Percentiles rank a stretch among this genome's conserved stretches.
These are phyloP conservation scores for Vachellia collinsii DNA, from an alignment of 306 rosid genomes.

Conservation along the genomic window DNA sequence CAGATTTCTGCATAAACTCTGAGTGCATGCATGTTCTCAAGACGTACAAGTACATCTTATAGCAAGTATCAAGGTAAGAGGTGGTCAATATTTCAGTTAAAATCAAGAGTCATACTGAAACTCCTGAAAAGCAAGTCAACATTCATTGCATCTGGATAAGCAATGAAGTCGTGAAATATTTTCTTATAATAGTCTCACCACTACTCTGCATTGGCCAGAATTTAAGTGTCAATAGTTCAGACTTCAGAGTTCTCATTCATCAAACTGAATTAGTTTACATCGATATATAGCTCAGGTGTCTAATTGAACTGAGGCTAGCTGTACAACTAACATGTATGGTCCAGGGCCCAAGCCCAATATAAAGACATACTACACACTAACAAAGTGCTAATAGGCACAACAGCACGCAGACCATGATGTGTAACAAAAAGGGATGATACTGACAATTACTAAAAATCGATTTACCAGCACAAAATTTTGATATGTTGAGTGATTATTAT, in stretches of 20 bases:
- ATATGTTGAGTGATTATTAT: neutral
- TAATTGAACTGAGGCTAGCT: neutral
- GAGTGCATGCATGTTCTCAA: slow-evolving; percentile 9
- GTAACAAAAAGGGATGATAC: neutral
- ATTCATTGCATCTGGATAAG: neutral
- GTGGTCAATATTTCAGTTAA: slow-evolving; percentile 8
- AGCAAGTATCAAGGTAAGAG: slow-evolving; percentile 16
- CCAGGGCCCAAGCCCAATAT: neutral
- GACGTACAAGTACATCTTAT: neutral
- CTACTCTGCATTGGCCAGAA: neutral
- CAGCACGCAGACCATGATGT: neutral
- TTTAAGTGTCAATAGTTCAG: neutral
- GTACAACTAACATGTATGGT: neutral
- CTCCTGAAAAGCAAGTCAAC: neutral
- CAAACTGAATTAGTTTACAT: neutral
- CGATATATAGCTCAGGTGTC: neutral
- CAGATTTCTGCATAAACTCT: neutral
- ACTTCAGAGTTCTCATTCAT: neutral
- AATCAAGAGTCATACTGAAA: slow-evolving; percentile 7
- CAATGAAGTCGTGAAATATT: neutral
- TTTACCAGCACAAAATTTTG: neutral
- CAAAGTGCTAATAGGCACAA: neutral
- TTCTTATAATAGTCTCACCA: neutral
- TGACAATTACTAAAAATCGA: neutral
- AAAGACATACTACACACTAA: neutral